These are phyloP conservation scores for Salicornia ramosissima DNA, from an alignment of 148 eudicot genomes.

Conservation along the genomic window DNA sequence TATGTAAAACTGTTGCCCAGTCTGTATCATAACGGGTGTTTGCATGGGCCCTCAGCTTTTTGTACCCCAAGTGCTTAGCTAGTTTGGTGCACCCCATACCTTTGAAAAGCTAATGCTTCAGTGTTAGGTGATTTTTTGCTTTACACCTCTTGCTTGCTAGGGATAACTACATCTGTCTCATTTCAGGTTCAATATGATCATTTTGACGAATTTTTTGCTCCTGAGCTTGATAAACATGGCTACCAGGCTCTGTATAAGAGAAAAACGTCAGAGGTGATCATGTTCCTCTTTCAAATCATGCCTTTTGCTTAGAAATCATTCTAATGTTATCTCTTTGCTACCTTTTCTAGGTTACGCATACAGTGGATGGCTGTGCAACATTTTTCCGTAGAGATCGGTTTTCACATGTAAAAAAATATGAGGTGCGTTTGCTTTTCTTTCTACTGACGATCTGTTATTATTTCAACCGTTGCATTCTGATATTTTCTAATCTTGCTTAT, in stretches of 20 bases:
- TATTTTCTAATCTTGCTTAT: constrained; percentile 16
- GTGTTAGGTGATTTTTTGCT: not conserved
- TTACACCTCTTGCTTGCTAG: constrained; percentile 6
- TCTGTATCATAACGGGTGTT: no score
- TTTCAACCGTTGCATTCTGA: constrained; percentile 5
- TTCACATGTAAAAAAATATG: constrained; percentile 95
- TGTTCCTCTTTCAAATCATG: not conserved
- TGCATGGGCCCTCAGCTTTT: no score
- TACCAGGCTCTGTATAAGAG: constrained; percentile 88
- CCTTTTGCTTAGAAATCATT: not conserved
- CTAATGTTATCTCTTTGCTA: not conserved
- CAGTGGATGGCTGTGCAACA: constrained; percentile 95
- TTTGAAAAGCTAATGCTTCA: no score
- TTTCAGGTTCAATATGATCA: constrained; percentile 93
- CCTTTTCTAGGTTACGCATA: constrained; percentile 51
- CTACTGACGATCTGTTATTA: not conserved
- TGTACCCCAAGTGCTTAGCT: no score
- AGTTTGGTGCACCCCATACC: no score
- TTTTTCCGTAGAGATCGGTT: constrained; percentile 98
- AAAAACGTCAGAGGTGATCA: constrained; percentile 87
- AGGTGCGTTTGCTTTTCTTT: constrained; percentile 40
- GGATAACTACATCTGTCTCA: constrained; percentile 27
- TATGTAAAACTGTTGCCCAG: no score
- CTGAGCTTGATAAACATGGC: constrained; percentile 97
- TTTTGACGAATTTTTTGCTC: constrained; percentile 88